Evolutionary conservation across 2,329 filamentous ascomycete species (phyloP).

Genomic region (Pyricularia sp.): DNA sequence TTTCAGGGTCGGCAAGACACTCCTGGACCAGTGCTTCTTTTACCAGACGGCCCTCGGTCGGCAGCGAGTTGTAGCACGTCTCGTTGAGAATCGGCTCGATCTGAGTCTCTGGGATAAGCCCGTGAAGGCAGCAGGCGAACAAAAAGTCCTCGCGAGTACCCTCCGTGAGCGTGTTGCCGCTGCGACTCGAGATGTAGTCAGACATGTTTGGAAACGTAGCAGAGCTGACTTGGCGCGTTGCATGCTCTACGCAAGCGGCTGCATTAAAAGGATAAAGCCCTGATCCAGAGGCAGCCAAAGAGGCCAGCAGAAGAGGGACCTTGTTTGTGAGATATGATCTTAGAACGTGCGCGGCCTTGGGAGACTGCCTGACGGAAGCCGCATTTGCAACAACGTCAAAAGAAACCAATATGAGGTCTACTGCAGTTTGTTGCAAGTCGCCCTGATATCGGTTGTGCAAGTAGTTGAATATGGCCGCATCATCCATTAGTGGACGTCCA

Average conservation of each 20-base stretch:
- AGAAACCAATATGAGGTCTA: slow-evolving; percentile 77
- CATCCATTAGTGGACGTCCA: slow-evolving; percentile 75
- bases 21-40: slow-evolving; percentile 73
- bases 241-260: slow-evolving; percentile 61
- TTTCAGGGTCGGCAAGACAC: slow-evolving; percentile 67
- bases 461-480: slow-evolving; percentile 67
- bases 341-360: slow-evolving; percentile 58
- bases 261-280: slow-evolving; percentile 66
- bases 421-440: slow-evolving; percentile 65
- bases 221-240: slow-evolving; percentile 74
- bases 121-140: slow-evolving; percentile 82
- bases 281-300: slow-evolving; percentile 33
- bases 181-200: slow-evolving; percentile 45
- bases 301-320: slow-evolving; percentile 43
- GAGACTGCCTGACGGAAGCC: slow-evolving; percentile 56
- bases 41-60: slow-evolving; percentile 62
- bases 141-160: slow-evolving; percentile 65
- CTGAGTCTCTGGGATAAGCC: slow-evolving; percentile 67
- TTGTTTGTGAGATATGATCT: slow-evolving; percentile 78
- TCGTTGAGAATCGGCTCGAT: slow-evolving; percentile 78
- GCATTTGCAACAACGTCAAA: slow-evolving; percentile 88
- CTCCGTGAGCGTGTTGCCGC: slow-evolving; percentile 46
- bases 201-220: slow-evolving; percentile 58
- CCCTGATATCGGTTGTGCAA: slow-evolving; percentile 77
- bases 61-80: slow-evolving; percentile 70